A percentile compares a stretch with the other conserved stretches of the same genome.
These are phyloP conservation scores for Agaricales sp. DNA, from an alignment of 1,284 basidiomycete genomes.

Conservation along the genomic window DNA sequence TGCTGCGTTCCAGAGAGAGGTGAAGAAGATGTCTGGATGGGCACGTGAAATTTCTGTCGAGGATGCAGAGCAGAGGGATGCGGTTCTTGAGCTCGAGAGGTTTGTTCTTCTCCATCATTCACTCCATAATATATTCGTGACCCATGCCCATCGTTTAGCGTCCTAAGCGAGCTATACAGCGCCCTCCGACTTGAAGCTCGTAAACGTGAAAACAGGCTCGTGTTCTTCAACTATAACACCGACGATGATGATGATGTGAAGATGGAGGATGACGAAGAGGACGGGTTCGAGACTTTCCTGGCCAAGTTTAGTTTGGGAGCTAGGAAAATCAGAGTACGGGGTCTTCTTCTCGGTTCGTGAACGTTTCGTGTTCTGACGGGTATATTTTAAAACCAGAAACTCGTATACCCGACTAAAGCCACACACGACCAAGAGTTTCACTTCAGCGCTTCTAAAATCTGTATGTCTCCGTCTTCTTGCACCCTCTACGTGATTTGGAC, in stretches of 20 bases:
- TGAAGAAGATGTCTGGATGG: background rate
- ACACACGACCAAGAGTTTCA: background rate
- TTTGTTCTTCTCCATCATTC: background rate
- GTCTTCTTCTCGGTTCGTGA: background rate
- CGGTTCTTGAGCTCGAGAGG: background rate
- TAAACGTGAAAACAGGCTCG: background rate
- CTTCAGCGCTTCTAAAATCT: background rate
- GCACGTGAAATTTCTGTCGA: background rate
- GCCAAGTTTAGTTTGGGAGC: background rate
- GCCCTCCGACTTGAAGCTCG: background rate
- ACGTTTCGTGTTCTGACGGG: too few species aligned
- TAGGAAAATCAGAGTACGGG: background rate
- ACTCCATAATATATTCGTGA: background rate
- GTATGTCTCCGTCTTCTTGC: background rate
- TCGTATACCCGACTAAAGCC: background rate
- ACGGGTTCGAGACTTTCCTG: background rate
- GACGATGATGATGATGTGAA: too few species aligned
- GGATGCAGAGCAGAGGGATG: background rate
- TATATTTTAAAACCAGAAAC: too few species aligned
- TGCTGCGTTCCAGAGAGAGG: background rate
- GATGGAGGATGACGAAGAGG: too few species aligned
- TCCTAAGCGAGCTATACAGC: background rate
- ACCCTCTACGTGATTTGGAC: background rate
- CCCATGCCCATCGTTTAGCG: background rate
- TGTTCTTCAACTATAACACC: background rate